phyloP scores from a whole-genome alignment of 1,284 basidiomycete genomes.

The Agaricales sp. region DNA sequence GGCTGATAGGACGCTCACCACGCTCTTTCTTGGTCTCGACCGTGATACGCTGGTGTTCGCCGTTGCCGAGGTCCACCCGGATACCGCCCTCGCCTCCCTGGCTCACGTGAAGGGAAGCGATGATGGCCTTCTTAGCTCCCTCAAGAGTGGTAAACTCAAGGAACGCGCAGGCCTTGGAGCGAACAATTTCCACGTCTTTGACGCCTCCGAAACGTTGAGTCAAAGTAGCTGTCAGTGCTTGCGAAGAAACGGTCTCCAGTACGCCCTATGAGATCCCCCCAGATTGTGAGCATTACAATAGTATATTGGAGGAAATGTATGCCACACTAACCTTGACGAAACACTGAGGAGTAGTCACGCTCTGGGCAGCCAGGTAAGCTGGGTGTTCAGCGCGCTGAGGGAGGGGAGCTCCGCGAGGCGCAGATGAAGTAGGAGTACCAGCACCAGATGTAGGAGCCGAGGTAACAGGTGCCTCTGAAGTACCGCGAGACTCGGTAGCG shows the following conservation, averaged over 20 bases:
- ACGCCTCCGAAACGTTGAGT: constrained; percentile 73
- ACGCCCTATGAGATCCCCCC: constrained; percentile 56
- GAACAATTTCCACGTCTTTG: constrained; percentile 85
- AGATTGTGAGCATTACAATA: neutral
- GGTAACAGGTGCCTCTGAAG: constrained; percentile 46
- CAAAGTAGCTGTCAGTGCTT: constrained; percentile 49
- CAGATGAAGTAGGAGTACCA: constrained; percentile 35
- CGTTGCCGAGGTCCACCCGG: constrained; percentile 52
- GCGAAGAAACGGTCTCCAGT: constrained; percentile 61
- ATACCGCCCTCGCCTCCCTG: constrained; percentile 88
- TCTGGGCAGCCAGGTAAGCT: constrained; percentile 43
- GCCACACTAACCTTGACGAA: constrained; percentile 70
- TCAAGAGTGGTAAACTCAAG: constrained; percentile 81
- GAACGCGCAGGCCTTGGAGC: constrained; percentile 88
- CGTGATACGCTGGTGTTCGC: constrained; percentile 45
- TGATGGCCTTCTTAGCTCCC: constrained; percentile 77
- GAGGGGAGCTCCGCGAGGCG: constrained; percentile 18
- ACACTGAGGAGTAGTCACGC: constrained; percentile 61
- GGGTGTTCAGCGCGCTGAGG: constrained; percentile 31
- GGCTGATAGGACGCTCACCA: constrained; percentile 52
- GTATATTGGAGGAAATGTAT: constrained; percentile 8
- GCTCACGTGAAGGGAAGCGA: constrained; percentile 48
- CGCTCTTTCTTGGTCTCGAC: constrained; percentile 90
- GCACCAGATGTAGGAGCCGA: constrained; percentile 32
- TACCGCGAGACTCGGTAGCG: constrained; percentile 62